Evolutionary conservation across 352 stramenopile species (phyloP).

Genomic region (Phytophthora vignae): DNA sequence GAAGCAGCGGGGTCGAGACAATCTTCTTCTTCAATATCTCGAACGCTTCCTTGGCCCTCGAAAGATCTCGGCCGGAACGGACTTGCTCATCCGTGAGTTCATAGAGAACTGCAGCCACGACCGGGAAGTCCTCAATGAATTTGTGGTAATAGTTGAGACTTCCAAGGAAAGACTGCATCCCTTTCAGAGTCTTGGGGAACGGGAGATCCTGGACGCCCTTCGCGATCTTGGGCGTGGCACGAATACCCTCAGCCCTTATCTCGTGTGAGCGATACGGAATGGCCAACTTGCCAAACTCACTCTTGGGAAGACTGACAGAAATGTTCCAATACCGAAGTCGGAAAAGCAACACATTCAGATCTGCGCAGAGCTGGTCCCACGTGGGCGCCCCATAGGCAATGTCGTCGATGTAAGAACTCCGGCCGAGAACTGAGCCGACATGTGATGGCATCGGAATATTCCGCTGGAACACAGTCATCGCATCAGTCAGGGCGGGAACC

Average conservation of each 20-base stretch:
- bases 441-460: neutral
- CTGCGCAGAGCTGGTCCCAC: neutral
- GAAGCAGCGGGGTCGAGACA: neutral
- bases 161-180: too few relatives aligned
- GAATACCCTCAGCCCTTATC: neutral
- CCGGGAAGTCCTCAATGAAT: too few relatives aligned
- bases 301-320: neutral
- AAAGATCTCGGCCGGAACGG: too few relatives aligned
- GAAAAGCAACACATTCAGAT: neutral
- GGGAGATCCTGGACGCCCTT: neutral
- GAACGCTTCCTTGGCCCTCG: too few relatives aligned
- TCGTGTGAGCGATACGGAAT: neutral
- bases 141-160: too few relatives aligned
- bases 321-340: constrained; percentile 8
- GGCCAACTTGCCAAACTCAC: neutral
- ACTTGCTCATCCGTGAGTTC: too few relatives aligned
- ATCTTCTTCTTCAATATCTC: too few relatives aligned
- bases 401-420: constrained; percentile 2
- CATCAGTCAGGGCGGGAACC: neutral
- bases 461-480: too few relatives aligned
- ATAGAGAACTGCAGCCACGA: too few relatives aligned
- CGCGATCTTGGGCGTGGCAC: neutral
- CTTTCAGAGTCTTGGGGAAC: too few relatives aligned
- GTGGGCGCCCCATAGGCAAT: neutral
- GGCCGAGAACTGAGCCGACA: neutral